Evolutionary conservation across 257 asterid genomes (phyloP).

Genomic region (Datura wrightii): DNA sequence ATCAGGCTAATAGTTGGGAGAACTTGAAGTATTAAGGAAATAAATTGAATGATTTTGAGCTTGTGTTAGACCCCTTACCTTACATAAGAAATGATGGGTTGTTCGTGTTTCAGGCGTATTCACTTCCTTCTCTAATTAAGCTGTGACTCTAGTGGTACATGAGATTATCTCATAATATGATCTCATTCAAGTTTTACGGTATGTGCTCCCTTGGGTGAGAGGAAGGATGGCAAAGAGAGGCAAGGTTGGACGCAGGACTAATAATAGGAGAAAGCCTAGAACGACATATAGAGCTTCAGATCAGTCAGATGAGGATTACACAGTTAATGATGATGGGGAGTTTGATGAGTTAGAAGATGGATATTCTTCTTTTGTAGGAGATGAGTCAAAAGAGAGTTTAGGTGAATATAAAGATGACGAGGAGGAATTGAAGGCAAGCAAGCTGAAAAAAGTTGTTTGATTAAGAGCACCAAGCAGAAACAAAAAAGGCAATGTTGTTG

Average conservation of each 20-base stretch:
- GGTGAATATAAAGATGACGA: conserved; percentile 53
- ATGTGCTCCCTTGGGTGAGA: conserved; percentile 32
- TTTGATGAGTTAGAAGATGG: conserved; percentile 69
- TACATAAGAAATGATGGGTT: conserved; percentile 21
- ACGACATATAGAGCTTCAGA: conserved; percentile 30
- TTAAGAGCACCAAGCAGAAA: conserved; percentile 52
- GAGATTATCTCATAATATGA: conserved; percentile 26
- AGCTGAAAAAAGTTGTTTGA: conserved; percentile 49
- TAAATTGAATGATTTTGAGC: conserved; percentile 3
- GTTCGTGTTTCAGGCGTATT: conserved; percentile 11
- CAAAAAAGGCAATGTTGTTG: conserved; percentile 41
- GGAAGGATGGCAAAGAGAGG: conserved; percentile 51
- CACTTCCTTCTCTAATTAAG: conserved; percentile 1
- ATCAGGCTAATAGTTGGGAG: neutral
- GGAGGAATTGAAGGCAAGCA: conserved; percentile 42
- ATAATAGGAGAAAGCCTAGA: conserved; percentile 27
- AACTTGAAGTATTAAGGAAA: conserved; percentile 6
- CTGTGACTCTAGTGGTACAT: conserved; percentile 6
- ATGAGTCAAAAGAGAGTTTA: conserved; percentile 67
- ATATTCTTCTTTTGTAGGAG: conserved; percentile 73
- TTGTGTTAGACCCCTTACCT: neutral
- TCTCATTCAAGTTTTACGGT: conserved; percentile 33
- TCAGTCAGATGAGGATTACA: conserved; percentile 53
- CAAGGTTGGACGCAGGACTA: conserved; percentile 20
- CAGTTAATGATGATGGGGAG: conserved; percentile 63